phyloP scores from a whole-genome alignment of 305 asterid genomes.

The Solanum hybrid region DNA sequence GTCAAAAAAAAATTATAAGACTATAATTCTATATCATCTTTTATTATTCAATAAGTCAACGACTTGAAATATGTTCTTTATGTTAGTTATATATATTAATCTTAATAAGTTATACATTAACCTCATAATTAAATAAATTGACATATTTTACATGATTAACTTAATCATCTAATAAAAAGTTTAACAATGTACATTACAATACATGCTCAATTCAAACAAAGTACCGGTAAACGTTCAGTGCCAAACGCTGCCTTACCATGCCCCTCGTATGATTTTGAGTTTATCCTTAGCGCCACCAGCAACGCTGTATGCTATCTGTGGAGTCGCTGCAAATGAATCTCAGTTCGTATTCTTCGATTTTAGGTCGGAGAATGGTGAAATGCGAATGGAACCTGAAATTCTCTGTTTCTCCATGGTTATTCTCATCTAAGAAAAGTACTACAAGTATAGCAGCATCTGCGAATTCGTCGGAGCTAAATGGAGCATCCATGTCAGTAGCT shows the following conservation, averaged over 20 bases:
- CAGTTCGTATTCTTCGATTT: background rate
- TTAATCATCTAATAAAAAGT: no score
- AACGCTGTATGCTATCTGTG: background rate
- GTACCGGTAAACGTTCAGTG: background rate
- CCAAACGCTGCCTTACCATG: background rate
- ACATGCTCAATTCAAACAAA: background rate
- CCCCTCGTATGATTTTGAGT: background rate
- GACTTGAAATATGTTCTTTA: no score
- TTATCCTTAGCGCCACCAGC: background rate
- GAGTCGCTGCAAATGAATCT: background rate
- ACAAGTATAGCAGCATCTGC: background rate
- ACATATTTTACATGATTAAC: no score
- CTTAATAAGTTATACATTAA: background rate
- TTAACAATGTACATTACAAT: background rate
- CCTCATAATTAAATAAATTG: no score
- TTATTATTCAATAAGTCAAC: no score
- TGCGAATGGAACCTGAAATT: background rate
- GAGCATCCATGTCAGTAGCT: background rate
- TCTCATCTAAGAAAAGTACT: background rate
- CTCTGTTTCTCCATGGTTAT: background rate
- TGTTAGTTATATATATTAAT: background rate
- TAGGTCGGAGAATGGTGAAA: background rate
- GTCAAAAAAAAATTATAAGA: no score
- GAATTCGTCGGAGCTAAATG: background rate
- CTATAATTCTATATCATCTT: no score